Evolutionary conservation across 148 eudicot species (phyloP), one percentile per base, ranked within the genome.

Genomic region (Linanthus parryae): DNA sequence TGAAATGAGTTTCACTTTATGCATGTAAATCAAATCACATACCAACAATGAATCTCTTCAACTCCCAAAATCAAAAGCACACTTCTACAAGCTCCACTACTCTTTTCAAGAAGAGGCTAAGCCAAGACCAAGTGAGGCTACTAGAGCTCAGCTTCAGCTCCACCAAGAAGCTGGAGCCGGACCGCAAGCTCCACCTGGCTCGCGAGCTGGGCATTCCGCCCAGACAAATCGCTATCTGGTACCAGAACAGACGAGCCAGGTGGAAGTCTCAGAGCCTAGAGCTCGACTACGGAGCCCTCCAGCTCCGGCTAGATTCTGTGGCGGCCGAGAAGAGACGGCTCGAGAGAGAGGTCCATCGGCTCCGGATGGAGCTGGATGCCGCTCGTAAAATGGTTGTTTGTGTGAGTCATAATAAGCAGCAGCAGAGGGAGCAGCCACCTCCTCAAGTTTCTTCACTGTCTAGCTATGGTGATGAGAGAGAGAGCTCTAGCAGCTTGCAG

Each of bases 231-330:
- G 78, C 78, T 25, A 73, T 77, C 0, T 77, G 82, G 82, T 77
- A 69, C 63, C 82, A 77, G 25, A 77, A 77, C 78, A 77, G 63
- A 62, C 61, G 82, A 10, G 82, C 82, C 54, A 43, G 82, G 19
- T 73, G 75, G 71, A 69, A 66, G 64, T 51, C 66, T 21, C 78
- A 69, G 48, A 69, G 65, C 59, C 67, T 77, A 1, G 78, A 77
- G 56, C 58, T 69, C 15, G 82, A 73, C 46, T 52, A 69, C 60
- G 16, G 49, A 22, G 61, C 61, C 22, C 56, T 73, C 35, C 72
- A 53, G 38, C 44, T 69, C 12, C 51, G 61, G 28, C 61, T 77
- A 0, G 78, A 73, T 16, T 22, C 67, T 3, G 56, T 75, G 9
- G 8, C 70, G n/a, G 55, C 66, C 9, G 75, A 77, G 28, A 77